These are phyloP conservation scores for Mycena belliarum DNA, from an alignment of 768 basidiomycete species.

Conservation along the genomic window DNA sequence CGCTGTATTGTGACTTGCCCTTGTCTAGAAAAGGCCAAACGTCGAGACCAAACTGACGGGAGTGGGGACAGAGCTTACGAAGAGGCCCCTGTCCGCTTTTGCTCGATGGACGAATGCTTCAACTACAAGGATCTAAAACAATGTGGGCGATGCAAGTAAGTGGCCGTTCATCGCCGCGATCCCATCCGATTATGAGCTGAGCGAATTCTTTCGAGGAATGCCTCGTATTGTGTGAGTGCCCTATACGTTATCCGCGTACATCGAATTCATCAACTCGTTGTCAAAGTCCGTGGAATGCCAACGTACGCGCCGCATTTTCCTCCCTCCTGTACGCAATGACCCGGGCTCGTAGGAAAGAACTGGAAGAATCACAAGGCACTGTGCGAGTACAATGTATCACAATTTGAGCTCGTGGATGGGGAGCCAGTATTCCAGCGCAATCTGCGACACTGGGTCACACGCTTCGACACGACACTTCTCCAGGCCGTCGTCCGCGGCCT, in stretches of 20 bases:
- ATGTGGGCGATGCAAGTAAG: slow-evolving; percentile 10
- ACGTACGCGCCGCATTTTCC: not conserved
- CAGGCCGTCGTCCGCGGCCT: slow-evolving; percentile 8
- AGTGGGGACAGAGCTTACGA: not conserved
- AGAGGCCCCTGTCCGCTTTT: not conserved
- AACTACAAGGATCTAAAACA: not conserved
- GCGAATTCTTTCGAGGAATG: not conserved
- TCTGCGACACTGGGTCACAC: slow-evolving; percentile 10
- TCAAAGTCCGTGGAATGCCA: slow-evolving; percentile 4
- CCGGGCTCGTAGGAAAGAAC: not conserved
- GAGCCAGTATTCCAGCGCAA: slow-evolving; percentile 9
- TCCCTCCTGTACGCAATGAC: not conserved
- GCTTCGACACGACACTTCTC: slow-evolving; percentile 11
- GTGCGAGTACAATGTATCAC: not conserved
- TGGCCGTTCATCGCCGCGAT: not conserved
- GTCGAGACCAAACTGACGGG: not conserved
- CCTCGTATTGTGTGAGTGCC: slow-evolving; percentile 2
- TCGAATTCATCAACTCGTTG: not conserved
- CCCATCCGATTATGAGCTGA: not conserved
- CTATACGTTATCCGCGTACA: not conserved
- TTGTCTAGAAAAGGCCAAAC: not conserved
- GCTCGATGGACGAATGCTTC: slow-evolving; percentile 3
- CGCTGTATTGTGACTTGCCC: too few relatives aligned
- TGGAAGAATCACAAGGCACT: slow-evolving; percentile 13
- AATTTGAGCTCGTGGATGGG: not conserved